phyloP scores from a whole-genome alignment of 2,329 filamentous ascomycete genomes.

The Pseudogymnoascus destructans region DNA sequence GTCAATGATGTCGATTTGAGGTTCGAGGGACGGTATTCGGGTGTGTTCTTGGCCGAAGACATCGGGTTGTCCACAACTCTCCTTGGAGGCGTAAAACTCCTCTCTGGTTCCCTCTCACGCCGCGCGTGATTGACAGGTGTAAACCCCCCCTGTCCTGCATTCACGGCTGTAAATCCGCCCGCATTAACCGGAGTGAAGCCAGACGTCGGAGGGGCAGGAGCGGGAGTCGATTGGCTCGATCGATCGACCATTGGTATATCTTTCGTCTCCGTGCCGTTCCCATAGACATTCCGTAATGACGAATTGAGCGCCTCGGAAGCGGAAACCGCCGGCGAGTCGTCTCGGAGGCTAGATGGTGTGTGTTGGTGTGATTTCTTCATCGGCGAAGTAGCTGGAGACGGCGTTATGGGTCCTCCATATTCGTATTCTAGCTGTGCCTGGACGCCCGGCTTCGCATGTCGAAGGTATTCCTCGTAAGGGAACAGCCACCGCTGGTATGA shows the following conservation, averaged over 20 bases:
- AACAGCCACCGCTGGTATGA: conserved; percentile 95
- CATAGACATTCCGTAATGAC: conserved; percentile 31
- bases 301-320: conserved; percentile 44
- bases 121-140: conserved; percentile 40
- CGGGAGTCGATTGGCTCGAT: conserved; percentile 22
- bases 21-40: conserved; percentile 46
- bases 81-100: conserved; percentile 37
- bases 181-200: conserved; percentile 33
- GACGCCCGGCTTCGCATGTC: conserved; percentile 85
- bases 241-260: conserved; percentile 25
- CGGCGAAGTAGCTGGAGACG: conserved; percentile 61
- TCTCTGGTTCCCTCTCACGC: conserved; percentile 35
- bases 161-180: conserved; percentile 53
- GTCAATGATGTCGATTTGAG: conserved; percentile 38
- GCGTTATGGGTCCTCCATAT: conserved; percentile 81
- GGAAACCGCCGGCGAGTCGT: conserved; percentile 54
- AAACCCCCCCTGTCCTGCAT: conserved; percentile 40
- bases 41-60: conserved; percentile 49
- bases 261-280: conserved; percentile 25
- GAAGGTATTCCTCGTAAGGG: conserved; percentile 90
- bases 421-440: conserved; percentile 90
- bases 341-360: conserved; percentile 43
- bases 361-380: conserved; percentile 51
- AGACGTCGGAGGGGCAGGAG: conserved; percentile 19
- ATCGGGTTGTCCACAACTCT: conserved; percentile 51